phyloP scores from a whole-genome alignment of 2,329 filamentous ascomycete genomes.

The Sarocladium oryzae region DNA sequence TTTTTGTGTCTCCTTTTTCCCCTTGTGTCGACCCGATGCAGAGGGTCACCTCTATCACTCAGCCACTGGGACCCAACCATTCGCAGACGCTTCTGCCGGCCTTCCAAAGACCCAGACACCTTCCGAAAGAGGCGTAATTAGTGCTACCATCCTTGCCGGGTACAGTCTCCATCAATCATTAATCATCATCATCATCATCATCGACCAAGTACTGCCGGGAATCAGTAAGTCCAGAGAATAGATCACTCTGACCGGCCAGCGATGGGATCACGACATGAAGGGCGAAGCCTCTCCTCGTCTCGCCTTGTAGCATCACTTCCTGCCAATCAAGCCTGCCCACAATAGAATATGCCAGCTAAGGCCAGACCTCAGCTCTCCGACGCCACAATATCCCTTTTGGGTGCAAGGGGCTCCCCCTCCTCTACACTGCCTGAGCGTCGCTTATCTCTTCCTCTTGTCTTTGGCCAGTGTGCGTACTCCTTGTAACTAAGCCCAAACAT shows the following conservation, averaged over 20 bases:
- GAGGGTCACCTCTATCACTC: background rate
- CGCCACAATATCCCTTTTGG: conserved; percentile 1
- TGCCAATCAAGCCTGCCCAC: background rate
- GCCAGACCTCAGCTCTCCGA: background rate
- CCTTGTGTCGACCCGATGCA: too few relatives aligned
- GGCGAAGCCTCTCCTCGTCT: too few relatives aligned
- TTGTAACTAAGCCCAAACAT: too few relatives aligned
- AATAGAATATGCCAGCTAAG: conserved; percentile 2
- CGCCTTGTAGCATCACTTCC: too few relatives aligned
- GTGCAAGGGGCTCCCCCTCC: background rate
- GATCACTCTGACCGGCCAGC: too few relatives aligned
- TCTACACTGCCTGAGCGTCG: background rate
- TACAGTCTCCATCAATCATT: too few relatives aligned
- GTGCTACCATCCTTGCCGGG: background rate
- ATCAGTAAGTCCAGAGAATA: too few relatives aligned
- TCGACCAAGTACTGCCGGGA: too few relatives aligned
- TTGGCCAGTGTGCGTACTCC: too few relatives aligned
- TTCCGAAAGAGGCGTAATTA: conserved; percentile 7
- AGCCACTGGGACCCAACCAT: background rate
- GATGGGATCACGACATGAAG: too few relatives aligned
- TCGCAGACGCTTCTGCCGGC: conserved; percentile 8
- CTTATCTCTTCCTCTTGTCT: background rate
- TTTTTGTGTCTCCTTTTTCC: too few relatives aligned
- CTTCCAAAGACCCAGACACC: conserved; percentile 6
- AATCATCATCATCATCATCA: too few relatives aligned